phyloP scores from a whole-genome alignment of 1,139 yeast species.

The Schizosaccharomyces versatilis region DNA sequence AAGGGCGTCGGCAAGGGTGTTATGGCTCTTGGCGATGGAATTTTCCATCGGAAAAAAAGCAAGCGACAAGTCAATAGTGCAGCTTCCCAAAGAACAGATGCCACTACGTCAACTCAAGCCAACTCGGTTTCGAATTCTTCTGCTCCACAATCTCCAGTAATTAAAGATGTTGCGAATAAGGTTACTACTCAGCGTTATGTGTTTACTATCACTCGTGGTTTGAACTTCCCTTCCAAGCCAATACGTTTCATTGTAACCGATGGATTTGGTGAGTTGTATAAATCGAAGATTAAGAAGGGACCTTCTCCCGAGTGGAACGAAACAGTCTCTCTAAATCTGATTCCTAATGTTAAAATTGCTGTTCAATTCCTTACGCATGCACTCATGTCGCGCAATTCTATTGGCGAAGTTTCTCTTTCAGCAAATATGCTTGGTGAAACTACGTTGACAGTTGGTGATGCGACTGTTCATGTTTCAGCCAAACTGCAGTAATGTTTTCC shows the following conservation, averaged over 20 bases:
- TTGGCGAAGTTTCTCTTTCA: not conserved
- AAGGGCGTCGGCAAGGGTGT: constrained; percentile 5
- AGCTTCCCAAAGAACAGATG: too few species aligned
- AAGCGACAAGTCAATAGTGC: too few species aligned
- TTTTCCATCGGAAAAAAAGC: too few species aligned
- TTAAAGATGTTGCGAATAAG: too few species aligned
- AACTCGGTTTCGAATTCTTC: too few species aligned
- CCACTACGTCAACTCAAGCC: too few species aligned
- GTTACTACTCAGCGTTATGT: too few species aligned
- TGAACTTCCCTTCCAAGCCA: not conserved
- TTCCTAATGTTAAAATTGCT: not conserved
- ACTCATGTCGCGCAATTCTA: not conserved
- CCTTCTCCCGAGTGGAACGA: constrained; percentile 1
- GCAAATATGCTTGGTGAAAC: not conserved
- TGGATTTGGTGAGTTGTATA: not conserved
- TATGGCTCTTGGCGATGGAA: not conserved
- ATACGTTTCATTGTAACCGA: not conserved
- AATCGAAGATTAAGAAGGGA: not conserved
- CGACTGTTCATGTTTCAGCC: not conserved
- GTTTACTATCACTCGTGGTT: not conserved
- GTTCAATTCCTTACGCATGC: not conserved
- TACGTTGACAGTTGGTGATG: not conserved
- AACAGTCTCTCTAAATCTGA: not conserved
- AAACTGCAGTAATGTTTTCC: too few species aligned
- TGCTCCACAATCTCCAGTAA: too few species aligned